Evolutionary conservation across 192 early-diverging fungal genomes (phyloP), one percentile per base, ranked within the genome.

Genomic region (Coemansia sp.): DNA sequence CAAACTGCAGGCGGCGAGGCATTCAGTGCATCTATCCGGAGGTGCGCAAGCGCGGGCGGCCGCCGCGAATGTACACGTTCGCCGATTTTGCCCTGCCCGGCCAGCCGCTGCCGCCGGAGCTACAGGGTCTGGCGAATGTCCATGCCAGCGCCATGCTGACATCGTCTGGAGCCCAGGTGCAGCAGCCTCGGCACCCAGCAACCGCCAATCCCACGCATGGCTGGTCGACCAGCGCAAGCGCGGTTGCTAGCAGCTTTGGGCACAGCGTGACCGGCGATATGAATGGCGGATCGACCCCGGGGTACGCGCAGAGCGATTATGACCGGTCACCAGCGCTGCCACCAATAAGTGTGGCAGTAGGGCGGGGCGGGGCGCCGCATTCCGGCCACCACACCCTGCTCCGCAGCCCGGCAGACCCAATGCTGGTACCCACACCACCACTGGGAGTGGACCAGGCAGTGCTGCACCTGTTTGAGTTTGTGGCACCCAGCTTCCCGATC

Each of bases 11-110:
- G 42, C 64, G 62, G 28, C 58, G 76, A 38, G 76, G 70, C 11
- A 74, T 79, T 42, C 61, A 61, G 36, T 79, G 76, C 48, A 69
- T 79, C 4, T 79, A 79, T 35, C 74, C 74, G 10, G 74, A 76
- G 40, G 62, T 70, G 12, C 62, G 67, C 47, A 69, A 70, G 51
- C 58, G 74, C 4, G 74, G 74, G 10, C 62, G 74, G 8, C 74
- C 74, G 32, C 67, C 67, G 10, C 66, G 74, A n/a, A 66, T 57
- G 54, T 76, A 76, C 53, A 76, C 74, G 41, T 76, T 76, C 55
- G 74, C 74, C 10, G 74, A 70, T 38, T 66, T 76, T 70, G 74
- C 59, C 3, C 36, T 53, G 30, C 62, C 74, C 0, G 74, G 67
- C 27, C 74, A 76, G 53, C 67, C 74, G 29, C 25, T 76, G 54